Conservation (phyloP, 2,329 filamentous ascomycete genomes). For the Exophiala viscosa region DNA sequence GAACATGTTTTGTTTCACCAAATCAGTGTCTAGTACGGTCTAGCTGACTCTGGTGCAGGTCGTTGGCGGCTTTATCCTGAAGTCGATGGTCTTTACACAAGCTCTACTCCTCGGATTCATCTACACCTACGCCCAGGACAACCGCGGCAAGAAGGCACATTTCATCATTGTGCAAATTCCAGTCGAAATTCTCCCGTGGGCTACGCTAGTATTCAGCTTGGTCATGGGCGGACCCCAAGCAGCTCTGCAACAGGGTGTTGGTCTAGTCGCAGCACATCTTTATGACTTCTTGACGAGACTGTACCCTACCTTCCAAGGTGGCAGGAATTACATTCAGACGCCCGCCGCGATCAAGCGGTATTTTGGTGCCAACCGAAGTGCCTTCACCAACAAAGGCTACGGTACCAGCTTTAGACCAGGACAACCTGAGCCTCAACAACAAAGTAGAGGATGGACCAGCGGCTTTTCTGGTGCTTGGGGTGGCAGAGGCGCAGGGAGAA, state of each 20-base stretch:
- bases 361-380: conserved; percentile 52
- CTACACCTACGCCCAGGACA: conserved; percentile 84
- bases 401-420: conserved; percentile 58
- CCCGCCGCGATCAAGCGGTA: conserved; percentile 67
- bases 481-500: conserved; percentile 39
- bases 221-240: conserved; percentile 59
- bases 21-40: background rate
- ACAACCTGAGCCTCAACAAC: conserved; percentile 24
- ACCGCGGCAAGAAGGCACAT: conserved; percentile 68
- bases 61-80: conserved; percentile 39
- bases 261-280: conserved; percentile 81
- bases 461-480: conserved; percentile 46
- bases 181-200: conserved; percentile 74
- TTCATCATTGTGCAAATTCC: conserved; percentile 84
- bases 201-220: conserved; percentile 71
- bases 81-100: conserved; percentile 35
- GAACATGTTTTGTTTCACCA: conserved; percentile 13
- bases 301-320: conserved; percentile 85
- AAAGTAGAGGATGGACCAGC: conserved; percentile 26
- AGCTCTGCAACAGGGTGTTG: conserved; percentile 65
- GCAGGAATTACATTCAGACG: conserved; percentile 70
- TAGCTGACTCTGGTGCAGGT: conserved; percentile 35
- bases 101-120: conserved; percentile 74
- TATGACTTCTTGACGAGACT: conserved; percentile 86
- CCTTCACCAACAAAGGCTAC: conserved; percentile 48